phyloP scores from a whole-genome alignment of 768 basidiomycete species.

The Lactarius tabidus region DNA sequence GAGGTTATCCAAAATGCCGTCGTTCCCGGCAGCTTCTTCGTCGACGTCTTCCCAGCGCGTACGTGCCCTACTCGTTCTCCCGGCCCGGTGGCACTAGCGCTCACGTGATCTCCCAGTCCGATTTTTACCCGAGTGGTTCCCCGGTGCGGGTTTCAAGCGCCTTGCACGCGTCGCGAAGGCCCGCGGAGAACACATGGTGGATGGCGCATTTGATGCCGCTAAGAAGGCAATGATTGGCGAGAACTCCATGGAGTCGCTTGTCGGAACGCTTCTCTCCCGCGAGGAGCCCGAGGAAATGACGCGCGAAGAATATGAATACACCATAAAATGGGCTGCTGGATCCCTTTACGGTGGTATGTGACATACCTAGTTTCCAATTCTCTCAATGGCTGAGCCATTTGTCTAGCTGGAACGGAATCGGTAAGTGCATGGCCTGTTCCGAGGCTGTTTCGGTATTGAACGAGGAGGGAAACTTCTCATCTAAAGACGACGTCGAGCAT shows the following conservation, averaged over 20 bases:
- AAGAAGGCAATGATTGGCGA: conserved; percentile 22
- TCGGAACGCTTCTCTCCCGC: conserved; percentile 19
- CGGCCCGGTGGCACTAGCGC: background rate
- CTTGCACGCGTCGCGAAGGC: conserved; percentile 23
- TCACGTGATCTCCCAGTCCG: conserved; percentile 21
- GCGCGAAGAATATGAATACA: conserved; percentile 25
- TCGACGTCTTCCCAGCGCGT: conserved; percentile 23
- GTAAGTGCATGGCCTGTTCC: conserved; percentile 3
- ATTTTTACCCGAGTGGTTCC: conserved; percentile 25
- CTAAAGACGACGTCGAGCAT: conserved; percentile 20
- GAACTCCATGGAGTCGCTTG: conserved; percentile 21
- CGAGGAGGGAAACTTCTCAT: no score
- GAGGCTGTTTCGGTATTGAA: background rate
- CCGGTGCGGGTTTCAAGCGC: conserved; percentile 26
- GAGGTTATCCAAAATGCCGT: conserved; percentile 26
- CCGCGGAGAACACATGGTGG: conserved; percentile 23
- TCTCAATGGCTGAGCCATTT: background rate
- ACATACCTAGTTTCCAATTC: background rate
- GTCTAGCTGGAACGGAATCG: conserved; percentile 21
- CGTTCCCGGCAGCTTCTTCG: conserved; percentile 25
- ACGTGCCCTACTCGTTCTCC: background rate
- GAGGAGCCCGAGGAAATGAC: conserved; percentile 23
- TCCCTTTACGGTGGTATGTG: conserved; percentile 24
- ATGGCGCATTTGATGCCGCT: conserved; percentile 20
- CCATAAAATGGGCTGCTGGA: conserved; percentile 26